Evolutionary conservation across 345 rosid species (phyloP).

Genomic region (Dimocarpus longan): DNA sequence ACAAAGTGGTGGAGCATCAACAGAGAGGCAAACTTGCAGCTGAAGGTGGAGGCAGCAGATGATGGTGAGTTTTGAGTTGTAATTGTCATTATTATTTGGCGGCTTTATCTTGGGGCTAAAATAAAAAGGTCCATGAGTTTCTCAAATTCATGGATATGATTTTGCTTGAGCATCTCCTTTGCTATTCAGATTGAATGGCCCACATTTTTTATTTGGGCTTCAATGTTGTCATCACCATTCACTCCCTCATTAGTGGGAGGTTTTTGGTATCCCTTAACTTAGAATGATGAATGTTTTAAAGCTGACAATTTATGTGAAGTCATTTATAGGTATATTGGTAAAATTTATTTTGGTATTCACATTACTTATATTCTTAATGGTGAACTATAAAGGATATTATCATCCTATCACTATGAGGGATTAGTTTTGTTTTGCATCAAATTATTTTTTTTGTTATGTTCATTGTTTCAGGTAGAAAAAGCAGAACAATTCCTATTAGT

Average conservation of each 20-base stretch:
- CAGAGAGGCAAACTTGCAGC: slow-evolving; percentile 78
- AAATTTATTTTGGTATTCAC: background rate
- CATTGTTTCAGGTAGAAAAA: too few relatives aligned
- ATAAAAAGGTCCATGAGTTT: background rate
- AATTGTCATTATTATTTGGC: background rate
- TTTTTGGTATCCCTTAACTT: background rate
- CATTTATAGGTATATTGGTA: background rate
- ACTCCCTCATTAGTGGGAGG: background rate
- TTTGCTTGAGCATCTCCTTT: background rate
- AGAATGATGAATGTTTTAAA: background rate
- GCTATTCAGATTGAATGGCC: background rate
- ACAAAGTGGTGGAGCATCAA: slow-evolving; percentile 91
- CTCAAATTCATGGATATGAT: background rate
- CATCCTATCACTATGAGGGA: background rate
- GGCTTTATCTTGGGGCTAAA: background rate
- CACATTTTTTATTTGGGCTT: background rate
- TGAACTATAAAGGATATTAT: background rate
- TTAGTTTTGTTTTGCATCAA: too few relatives aligned
- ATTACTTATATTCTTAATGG: background rate
- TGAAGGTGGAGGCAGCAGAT: slow-evolving; percentile 21
- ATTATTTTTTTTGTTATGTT: background rate
- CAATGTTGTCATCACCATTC: background rate
- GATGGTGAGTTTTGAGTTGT: background rate
- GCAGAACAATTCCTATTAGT: too few relatives aligned
- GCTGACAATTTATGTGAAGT: background rate